Evolutionary conservation across 192 early-diverging fungal species (phyloP), one percentile per base, ranked within the genome.

Genomic region (Umbelopsis ramanniana): DNA sequence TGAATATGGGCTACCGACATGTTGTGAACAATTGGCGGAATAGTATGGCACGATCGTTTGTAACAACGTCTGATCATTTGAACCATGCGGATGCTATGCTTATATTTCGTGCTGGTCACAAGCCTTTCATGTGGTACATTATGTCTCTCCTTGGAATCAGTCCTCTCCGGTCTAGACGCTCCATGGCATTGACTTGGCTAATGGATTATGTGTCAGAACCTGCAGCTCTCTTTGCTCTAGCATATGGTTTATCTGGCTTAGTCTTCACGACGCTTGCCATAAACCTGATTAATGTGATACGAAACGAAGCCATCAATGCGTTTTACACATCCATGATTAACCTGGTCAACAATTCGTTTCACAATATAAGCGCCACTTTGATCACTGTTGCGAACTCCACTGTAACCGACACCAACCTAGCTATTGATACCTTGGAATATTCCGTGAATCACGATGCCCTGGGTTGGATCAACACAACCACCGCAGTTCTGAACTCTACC

Each of bases 401-500:
- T 17, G 60, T 43, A 10, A 68, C 22, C 37, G 17, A 73, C 24
- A 67, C 55, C 9, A 67, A 46, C 24, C 21, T 38, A 71, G 73
- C 52, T n/a, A 50, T 80, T n/a, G n/a, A 5, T 21, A 38, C 53
- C n/a, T 29, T 60, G 0, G 74, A 80, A 68, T 17, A 47, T 12
- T 33, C 26, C 4, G 46, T 76, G 4, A 80, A 80, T n/a, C 19
- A 76, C 0, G 53, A 74, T 48, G 46, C 69, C 0, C 70, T 80
- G 66, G 63, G 71, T 1, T 72, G 54, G 22, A 47, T 80, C 4
- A 67, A 68, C 55, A 68, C 47, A 0, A 70, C 63, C 0, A 71
- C 72, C 35, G 6, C 63, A 15, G 45, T 69, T 22, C 48, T 80
- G 21, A 76, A 80, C 68, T 24, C 40, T 29, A 80, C 75, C 8